Percentiles rank a stretch among this genome's conserved stretches.
phyloP scores from a whole-genome alignment of 345 rosid species.

The Lepidium didymum region DNA sequence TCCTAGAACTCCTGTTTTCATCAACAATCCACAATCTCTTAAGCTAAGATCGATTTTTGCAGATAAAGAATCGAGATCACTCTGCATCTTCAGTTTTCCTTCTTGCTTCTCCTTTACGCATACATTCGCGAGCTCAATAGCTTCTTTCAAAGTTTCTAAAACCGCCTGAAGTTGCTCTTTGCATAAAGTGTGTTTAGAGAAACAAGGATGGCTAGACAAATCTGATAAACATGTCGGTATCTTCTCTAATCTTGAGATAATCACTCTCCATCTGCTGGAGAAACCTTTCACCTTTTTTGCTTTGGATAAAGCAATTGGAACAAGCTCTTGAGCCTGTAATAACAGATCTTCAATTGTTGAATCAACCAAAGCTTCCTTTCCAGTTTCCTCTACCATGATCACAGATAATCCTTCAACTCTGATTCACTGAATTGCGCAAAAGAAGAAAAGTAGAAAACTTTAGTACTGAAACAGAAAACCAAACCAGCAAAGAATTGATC shows the following conservation, averaged over 20 bases:
- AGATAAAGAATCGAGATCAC: constrained; percentile 79
- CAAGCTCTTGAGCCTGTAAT: constrained; percentile 57
- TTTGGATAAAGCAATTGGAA: constrained; percentile 49
- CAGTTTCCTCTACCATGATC: constrained; percentile 24
- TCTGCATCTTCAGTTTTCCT: constrained; percentile 93
- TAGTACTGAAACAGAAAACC: not conserved
- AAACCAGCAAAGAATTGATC: constrained; percentile 6
- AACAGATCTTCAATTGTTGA: constrained; percentile 73
- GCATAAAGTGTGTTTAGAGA: constrained; percentile 76
- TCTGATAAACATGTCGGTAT: constrained; percentile 70
- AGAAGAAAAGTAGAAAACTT: constrained; percentile 15
- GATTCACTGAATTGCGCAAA: constrained; percentile 25
- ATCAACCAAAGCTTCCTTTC: not conserved
- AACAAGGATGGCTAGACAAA: constrained; percentile 91
- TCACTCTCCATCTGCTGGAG: constrained; percentile 83
- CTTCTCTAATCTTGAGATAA: constrained; percentile 72
- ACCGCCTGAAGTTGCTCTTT: constrained; percentile 84
- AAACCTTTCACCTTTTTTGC: constrained; percentile 65
- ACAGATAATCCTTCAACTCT: constrained; percentile 17
- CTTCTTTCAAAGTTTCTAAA: constrained; percentile 47
- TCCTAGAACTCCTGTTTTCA: constrained; percentile 88
- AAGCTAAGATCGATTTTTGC: constrained; percentile 78
- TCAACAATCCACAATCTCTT: constrained; percentile 72
- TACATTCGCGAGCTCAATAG: constrained; percentile 44
- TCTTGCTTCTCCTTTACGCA: constrained; percentile 61